Conservation (phyloP, 2,329 filamentous ascomycete genomes). For the Biscogniauxia marginata region DNA sequence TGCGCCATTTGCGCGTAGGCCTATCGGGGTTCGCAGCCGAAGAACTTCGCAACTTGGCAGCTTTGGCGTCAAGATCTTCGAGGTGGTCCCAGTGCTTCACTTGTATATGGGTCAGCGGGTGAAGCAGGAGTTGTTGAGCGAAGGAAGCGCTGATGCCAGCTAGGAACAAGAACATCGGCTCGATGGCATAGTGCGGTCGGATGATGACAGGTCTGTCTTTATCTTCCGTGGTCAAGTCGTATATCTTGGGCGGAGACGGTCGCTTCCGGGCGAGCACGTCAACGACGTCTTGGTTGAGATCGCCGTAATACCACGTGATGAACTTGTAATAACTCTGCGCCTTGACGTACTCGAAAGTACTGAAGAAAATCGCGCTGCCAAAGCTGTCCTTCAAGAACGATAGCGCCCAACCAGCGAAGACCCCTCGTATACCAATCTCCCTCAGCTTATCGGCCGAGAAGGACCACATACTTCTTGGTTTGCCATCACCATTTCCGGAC, state of each 20-base stretch:
- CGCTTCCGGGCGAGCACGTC: constrained; percentile 49
- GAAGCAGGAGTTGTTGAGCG: constrained; percentile 66
- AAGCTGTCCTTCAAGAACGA: constrained; percentile 68
- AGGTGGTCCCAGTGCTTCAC: constrained; percentile 71
- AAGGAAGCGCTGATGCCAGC: constrained; percentile 69
- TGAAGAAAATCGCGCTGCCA: constrained; percentile 71
- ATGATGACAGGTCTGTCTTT: constrained; percentile 49
- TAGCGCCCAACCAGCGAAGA: constrained; percentile 72
- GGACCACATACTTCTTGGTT: constrained; percentile 67
- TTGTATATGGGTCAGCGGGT: constrained; percentile 70
- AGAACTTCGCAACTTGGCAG: constrained; percentile 43
- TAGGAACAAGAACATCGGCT: constrained; percentile 68
- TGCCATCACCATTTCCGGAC: constrained; percentile 38
- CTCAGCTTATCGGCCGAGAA: constrained; percentile 66
- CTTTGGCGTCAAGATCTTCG: constrained; percentile 66
- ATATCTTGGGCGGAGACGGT: constrained; percentile 27
- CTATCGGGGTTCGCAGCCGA: constrained; percentile 31
- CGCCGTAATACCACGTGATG: constrained; percentile 68
- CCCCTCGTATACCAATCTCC: constrained; percentile 70
- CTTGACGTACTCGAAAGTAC: constrained; percentile 73
- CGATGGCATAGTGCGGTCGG: constrained; percentile 71
- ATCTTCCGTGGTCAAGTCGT: constrained; percentile 22
- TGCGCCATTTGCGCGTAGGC: constrained; percentile 44
- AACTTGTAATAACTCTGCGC: constrained; percentile 72
- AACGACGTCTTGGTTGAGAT: constrained; percentile 51